phyloP scores from a whole-genome alignment of 257 asterid genomes.

The Misopates orontium region DNA sequence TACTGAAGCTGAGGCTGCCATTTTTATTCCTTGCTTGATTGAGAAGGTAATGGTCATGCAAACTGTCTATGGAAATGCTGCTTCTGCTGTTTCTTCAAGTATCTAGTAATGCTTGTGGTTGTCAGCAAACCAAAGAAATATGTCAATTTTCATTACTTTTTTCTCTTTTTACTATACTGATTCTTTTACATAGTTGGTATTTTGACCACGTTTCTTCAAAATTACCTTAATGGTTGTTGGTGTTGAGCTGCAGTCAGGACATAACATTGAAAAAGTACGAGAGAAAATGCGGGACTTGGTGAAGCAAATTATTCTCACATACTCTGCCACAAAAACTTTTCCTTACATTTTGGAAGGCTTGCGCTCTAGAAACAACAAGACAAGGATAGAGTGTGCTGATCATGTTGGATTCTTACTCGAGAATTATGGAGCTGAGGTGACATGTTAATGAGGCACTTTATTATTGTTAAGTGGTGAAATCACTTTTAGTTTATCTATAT shows the following conservation, averaged over 20 bases:
- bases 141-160: not conserved
- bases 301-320: slow-evolving; percentile 69
- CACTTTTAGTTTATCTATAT: not conserved
- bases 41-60: slow-evolving; percentile 66
- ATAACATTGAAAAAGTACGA: slow-evolving; percentile 88
- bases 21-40: slow-evolving; percentile 89
- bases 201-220: not conserved
- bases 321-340: slow-evolving; percentile 88
- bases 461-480: not conserved
- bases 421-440: slow-evolving; percentile 83
- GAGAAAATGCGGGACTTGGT: slow-evolving; percentile 92
- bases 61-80: slow-evolving; percentile 22
- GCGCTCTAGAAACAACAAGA: slow-evolving; percentile 91
- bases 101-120: slow-evolving; percentile 10
- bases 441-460: slow-evolving; percentile 12
- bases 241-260: slow-evolving; percentile 75
- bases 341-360: slow-evolving; percentile 93
- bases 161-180: not conserved
- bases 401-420: slow-evolving; percentile 93
- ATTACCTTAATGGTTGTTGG: slow-evolving; percentile 19
- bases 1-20: slow-evolving; percentile 97
- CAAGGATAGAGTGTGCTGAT: slow-evolving; percentile 92
- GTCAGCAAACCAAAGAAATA: slow-evolving; percentile 13
- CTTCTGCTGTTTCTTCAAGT: slow-evolving; percentile 12
- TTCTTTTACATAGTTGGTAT: slow-evolving; percentile 5